A percentile compares a stretch with the other conserved stretches of the same genome.
Evolutionary conservation across 75 land plant genomes (phyloP).

Genomic region (Larix kaempferi): DNA sequence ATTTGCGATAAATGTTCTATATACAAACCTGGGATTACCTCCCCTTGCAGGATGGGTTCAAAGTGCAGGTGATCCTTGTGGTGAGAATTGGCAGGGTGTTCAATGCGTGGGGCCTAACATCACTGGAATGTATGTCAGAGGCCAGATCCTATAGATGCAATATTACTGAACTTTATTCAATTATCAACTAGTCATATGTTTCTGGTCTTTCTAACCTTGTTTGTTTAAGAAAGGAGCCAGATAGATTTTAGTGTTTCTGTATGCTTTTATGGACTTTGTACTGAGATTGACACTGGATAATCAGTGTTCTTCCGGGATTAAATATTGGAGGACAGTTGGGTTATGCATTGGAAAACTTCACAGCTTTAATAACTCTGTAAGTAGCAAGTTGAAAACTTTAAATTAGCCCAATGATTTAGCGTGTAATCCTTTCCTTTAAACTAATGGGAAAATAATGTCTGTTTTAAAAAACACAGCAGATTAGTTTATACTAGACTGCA

Average conservation of each 20-base stretch:
- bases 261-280: not conserved
- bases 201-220: not conserved
- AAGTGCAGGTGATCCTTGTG: slow-evolving; percentile 66
- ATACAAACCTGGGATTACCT: slow-evolving; percentile 42
- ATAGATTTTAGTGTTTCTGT: not conserved
- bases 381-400: slow-evolving; percentile 7
- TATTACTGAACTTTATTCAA: not conserved
- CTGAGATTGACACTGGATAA: not conserved
- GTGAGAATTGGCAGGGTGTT: slow-evolving; percentile 66
- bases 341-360: slow-evolving; percentile 30
- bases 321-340: slow-evolving; percentile 58
- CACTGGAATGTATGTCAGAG: slow-evolving; percentile 48
- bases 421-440: not conserved
- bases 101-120: slow-evolving; percentile 58
- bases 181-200: not conserved
- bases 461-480: not conserved
- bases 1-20: slow-evolving; percentile 55
- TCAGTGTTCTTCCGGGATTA: slow-evolving; percentile 10
- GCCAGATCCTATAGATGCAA: not conserved
- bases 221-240: not conserved
- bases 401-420: not conserved
- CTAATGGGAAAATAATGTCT: not conserved
- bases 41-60: slow-evolving; percentile 61
- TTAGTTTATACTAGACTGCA: not conserved
- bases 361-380: slow-evolving; percentile 50